A percentile compares a stretch with the other conserved stretches of the same genome.
Conservation (phyloP, 2,329 filamentous ascomycete genomes). For the Arthrobotrys sphaeroides region DNA sequence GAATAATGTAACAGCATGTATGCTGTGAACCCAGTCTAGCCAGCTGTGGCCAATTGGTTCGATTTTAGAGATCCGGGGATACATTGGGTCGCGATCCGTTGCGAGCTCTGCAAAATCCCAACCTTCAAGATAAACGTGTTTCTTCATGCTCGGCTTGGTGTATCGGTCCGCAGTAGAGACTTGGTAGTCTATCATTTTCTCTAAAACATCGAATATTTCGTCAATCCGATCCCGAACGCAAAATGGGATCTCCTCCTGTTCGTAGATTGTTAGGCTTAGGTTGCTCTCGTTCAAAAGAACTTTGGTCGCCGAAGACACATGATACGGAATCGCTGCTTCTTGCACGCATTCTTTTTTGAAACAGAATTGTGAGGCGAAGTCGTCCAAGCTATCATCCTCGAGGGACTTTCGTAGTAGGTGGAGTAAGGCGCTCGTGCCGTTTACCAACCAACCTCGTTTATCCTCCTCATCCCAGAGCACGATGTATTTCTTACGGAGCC, state of each 20-base stretch:
- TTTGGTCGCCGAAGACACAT: neutral
- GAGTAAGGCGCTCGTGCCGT: slow-evolving; percentile 58
- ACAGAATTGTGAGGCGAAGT: slow-evolving; percentile 20
- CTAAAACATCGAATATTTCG: slow-evolving; percentile 54
- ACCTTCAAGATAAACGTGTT: slow-evolving; percentile 57
- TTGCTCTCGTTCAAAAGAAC: slow-evolving; percentile 3
- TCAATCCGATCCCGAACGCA: slow-evolving; percentile 53
- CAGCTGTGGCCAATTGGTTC: slow-evolving; percentile 47
- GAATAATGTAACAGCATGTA: slow-evolving; percentile 56
- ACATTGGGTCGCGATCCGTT: slow-evolving; percentile 33
- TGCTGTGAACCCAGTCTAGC: slow-evolving; percentile 56
- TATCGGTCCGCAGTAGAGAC: slow-evolving; percentile 27
- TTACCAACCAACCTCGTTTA: slow-evolving; percentile 59
- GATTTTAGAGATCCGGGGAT: slow-evolving; percentile 55
- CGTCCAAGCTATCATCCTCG: slow-evolving; percentile 11
- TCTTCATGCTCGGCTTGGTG: neutral
- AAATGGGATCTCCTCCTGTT: neutral
- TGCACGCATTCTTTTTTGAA: slow-evolving; percentile 14
- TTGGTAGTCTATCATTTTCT: slow-evolving; percentile 58
- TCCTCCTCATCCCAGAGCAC: slow-evolving; percentile 58
- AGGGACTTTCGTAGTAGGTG: slow-evolving; percentile 56
- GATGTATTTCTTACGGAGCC: slow-evolving; percentile 55
- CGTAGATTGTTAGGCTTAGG: slow-evolving; percentile 9
- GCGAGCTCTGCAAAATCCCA: slow-evolving; percentile 59
- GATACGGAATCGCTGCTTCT: slow-evolving; percentile 1